Base-by-base conservation (phyloP, 139 green algal genomes). In the Spirogloea muscicola region DNA sequence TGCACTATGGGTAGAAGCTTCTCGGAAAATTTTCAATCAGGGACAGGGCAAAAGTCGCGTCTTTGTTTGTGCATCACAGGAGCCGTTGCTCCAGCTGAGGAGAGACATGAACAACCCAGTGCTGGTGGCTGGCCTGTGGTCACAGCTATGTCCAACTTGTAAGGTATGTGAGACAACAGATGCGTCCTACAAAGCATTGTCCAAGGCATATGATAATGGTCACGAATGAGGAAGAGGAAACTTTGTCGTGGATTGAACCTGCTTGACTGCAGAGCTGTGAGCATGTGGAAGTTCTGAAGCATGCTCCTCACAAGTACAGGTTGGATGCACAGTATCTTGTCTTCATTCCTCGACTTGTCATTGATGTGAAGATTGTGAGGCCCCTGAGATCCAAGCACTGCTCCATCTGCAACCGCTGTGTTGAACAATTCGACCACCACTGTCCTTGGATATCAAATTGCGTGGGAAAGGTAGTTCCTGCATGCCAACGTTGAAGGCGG, bases 351-450 rank as follows among this genome's bases (percentile, higher is more conserved):
- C n/a, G n/a, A n/a, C n/a, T n/a, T n/a, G n/a, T n/a, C n/a, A 55
- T 55, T 21, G 46, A 10, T 64, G 61, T 74, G 67, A 41, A 72
- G 70, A 72, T 79, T 33, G 42, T 79, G 27, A 48, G 74, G 33
- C 81, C 81, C 2, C 34, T 59, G 49, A 38, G 81, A 1, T 82
- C 81, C 9, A 86, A 88, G 61, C 83, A 87, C 46, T 85, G 79
- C 44, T 61, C 67, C 13, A 46, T 80, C 31, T 82, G 63, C 55
- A 74, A 87, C 59, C 58, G 77, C 29, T 88, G 84, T 64, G 72
- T 88, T 27, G 68, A 88, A 44, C 80, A 82, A 44, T 98, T 98
- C 81, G 94, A 98, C 80, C 94, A 98, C 81, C 97, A 93, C 84
- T 98, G 94, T 85, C 94, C 94, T 31, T 97, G 93, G 93, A 92